Conservation (phyloP, 1,284 basidiomycete species). For the Ustilago nuda region DNA sequence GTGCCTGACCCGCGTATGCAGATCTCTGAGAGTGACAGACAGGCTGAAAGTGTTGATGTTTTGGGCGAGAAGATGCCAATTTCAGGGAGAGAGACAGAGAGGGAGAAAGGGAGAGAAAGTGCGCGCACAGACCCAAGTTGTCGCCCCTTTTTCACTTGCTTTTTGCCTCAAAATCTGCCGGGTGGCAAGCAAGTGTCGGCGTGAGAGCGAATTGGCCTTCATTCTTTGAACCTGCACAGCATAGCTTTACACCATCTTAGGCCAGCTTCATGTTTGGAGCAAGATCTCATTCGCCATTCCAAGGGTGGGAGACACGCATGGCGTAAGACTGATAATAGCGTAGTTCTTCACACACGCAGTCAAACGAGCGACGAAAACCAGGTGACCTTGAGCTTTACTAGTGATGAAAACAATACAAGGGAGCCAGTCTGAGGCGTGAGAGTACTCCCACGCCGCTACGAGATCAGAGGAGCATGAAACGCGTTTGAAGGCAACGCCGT, state of each 20-base stretch:
- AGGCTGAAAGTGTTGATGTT: conserved; percentile 15
- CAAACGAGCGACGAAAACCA: background rate
- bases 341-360: background rate
- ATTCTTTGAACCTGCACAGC: background rate
- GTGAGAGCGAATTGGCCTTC: background rate
- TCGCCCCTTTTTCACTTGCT: background rate
- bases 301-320: too few relatives aligned
- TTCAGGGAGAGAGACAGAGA: background rate
- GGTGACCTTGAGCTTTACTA: background rate
- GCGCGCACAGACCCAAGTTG: background rate
- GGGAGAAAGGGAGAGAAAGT: background rate
- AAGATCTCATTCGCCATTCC: too few relatives aligned
- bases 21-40: background rate
- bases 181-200: background rate
- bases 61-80: conserved; percentile 14
- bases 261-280: too few relatives aligned
- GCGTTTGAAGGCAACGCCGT: background rate
- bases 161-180: background rate
- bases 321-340: background rate
- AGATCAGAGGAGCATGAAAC: background rate
- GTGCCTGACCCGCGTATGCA: conserved; percentile 10
- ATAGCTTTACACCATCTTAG: too few relatives aligned
- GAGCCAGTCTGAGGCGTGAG: background rate
- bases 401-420: conserved; percentile 1
- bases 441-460: background rate